Percentiles rank a stretch among this genome's conserved stretches.
These are phyloP conservation scores for Linum usitatissimum DNA, from an alignment of 345 rosid species.

Conservation along the genomic window DNA sequence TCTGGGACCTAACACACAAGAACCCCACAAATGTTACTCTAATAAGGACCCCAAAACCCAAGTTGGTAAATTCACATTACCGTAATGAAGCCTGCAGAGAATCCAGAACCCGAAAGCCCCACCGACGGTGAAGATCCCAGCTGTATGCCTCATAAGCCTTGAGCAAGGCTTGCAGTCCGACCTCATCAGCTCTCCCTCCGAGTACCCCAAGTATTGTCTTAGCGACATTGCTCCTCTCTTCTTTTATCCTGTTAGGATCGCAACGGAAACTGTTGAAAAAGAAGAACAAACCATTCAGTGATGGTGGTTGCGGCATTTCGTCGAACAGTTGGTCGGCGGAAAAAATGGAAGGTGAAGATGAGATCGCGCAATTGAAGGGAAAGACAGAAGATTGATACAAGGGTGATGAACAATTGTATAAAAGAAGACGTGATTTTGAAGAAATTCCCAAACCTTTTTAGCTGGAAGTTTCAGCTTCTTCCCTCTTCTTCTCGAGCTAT, in stretches of 20 bases:
- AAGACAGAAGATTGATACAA: not conserved
- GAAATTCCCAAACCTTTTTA: too few relatives aligned
- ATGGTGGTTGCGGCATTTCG: not conserved
- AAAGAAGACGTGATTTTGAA: too few relatives aligned
- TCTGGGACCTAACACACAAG: conserved; percentile 39
- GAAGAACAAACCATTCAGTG: too few relatives aligned
- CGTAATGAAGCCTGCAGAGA: conserved; percentile 70
- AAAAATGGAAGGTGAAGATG: not conserved
- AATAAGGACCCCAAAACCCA: not conserved
- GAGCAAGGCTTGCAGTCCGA: conserved; percentile 76
- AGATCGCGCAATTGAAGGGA: not conserved
- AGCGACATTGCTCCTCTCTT: conserved; percentile 36
- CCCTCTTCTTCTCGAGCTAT: too few relatives aligned
- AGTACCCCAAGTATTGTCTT: conserved; percentile 51
- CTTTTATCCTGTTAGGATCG: not conserved
- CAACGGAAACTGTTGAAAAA: too few relatives aligned
- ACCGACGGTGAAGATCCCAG: conserved; percentile 57
- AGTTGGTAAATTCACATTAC: conserved; percentile 23
- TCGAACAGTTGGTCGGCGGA: not conserved
- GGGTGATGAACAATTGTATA: too few relatives aligned
- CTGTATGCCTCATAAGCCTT: conserved; percentile 66
- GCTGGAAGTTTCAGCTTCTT: too few relatives aligned
- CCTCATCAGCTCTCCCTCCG: conserved; percentile 77
- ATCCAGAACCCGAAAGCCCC: conserved; percentile 85
- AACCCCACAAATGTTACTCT: not conserved